phyloP scores from a whole-genome alignment of 2,329 filamentous ascomycete species.

The Cercospora beticola region DNA sequence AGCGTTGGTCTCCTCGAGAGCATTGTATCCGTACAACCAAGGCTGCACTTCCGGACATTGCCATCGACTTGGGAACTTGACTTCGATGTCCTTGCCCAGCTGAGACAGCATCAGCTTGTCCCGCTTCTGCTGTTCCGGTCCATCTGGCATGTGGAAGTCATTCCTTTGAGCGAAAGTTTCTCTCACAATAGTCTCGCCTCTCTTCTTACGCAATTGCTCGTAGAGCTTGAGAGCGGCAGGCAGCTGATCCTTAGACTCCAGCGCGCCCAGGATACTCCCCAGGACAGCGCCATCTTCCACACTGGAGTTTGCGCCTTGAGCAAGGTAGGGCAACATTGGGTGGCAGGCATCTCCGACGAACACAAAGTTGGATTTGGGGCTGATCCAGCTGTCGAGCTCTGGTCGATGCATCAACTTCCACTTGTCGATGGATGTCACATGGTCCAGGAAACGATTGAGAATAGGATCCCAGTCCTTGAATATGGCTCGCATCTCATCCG shows the following conservation, averaged over 20 bases:
- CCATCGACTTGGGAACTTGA: conserved; percentile 63
- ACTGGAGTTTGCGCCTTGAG: conserved; percentile 66
- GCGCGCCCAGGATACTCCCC: conserved; percentile 56
- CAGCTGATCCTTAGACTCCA: conserved; percentile 45
- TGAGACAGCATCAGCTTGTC: conserved; percentile 59
- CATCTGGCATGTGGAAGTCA: conserved; percentile 48
- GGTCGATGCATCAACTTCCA: conserved; percentile 66
- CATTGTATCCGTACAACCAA: conserved; percentile 66
- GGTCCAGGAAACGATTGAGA: conserved; percentile 46
- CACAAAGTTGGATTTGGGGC: conserved; percentile 52
- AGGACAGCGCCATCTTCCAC: conserved; percentile 69
- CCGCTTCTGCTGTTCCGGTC: conserved; percentile 57
- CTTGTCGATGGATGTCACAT: conserved; percentile 62
- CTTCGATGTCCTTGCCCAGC: conserved; percentile 53
- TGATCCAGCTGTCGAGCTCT: conserved; percentile 58
- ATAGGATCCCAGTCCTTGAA: conserved; percentile 67
- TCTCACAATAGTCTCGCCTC: conserved; percentile 56
- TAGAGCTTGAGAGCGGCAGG: conserved; percentile 47
- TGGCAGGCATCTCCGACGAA: conserved; percentile 62
- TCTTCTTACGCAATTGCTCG: conserved; percentile 48
- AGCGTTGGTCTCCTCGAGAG: conserved; percentile 52
- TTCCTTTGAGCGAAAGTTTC: conserved; percentile 58
- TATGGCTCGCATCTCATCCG: conserved; percentile 60
- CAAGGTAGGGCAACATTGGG: conserved; percentile 42
- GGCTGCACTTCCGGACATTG: conserved; percentile 62